Percentiles rank a stretch among this genome's conserved stretches.
Evolutionary conservation across 2,329 filamentous ascomycete genomes (phyloP).

Genomic region (Xylaria polymorpha): DNA sequence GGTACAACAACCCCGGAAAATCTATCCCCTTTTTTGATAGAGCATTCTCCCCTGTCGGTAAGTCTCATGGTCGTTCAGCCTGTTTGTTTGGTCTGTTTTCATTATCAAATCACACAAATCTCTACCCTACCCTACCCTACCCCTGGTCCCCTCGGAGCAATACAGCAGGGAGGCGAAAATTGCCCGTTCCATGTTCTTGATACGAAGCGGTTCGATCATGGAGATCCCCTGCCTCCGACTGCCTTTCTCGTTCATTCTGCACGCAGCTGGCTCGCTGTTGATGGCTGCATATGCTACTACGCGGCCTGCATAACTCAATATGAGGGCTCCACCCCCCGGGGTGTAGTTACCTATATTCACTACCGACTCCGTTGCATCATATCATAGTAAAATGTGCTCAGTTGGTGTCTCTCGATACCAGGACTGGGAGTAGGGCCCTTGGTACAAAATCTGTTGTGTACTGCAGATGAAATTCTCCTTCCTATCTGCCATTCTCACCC

Average conservation of each 20-base stretch:
- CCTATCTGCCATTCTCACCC: conserved; percentile 13
- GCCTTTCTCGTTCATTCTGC: conserved; percentile 25
- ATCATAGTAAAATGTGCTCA: conserved; percentile 21
- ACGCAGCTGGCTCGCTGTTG: conserved; percentile 19
- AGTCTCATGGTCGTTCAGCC: conserved; percentile 34
- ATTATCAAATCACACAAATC: conserved; percentile 31
- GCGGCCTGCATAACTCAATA: conserved; percentile 35
- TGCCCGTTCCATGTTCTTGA: conserved; percentile 2
- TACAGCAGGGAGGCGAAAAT: conserved; percentile 36
- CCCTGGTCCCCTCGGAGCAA: conserved; percentile 33
- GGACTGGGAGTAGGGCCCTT: not conserved
- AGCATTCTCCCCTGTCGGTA: conserved; percentile 35
- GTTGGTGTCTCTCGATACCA: conserved; percentile 16
- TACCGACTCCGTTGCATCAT: conserved; percentile 16
- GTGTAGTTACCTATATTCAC: conserved; percentile 27
- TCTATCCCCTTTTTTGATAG: conserved; percentile 26
- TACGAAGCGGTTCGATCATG: conserved; percentile 7
- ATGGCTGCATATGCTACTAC: conserved; percentile 39
- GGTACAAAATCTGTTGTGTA: not conserved
- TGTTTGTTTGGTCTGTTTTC: conserved; percentile 25
- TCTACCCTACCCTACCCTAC: conserved; percentile 23
- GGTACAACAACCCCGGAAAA: conserved; percentile 21
- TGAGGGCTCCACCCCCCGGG: conserved; percentile 32
- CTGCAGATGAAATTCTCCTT: conserved; percentile 12
- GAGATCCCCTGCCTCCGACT: not conserved